Evolutionary conservation across 1,284 basidiomycete species (phyloP), one percentile per base, ranked within the genome.

Genomic region (Trichosporon ovoides): DNA sequence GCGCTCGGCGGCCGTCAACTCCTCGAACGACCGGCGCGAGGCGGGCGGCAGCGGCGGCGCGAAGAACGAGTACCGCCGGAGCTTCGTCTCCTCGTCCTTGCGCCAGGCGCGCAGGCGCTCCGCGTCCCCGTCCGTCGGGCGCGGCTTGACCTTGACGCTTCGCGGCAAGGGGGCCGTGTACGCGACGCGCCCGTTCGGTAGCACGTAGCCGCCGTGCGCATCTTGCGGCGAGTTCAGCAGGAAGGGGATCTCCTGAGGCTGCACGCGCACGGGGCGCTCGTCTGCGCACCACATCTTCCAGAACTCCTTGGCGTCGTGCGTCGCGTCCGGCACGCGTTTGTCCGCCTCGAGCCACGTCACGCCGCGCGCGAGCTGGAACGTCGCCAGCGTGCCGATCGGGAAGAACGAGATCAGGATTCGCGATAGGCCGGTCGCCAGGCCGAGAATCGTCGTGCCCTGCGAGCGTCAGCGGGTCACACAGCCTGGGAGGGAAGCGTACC

Each of bases 361-460:
- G 1, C 59, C 60, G 19, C 62, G 54, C 6, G 56, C 58, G 12
- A 69, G 56, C 6, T 61, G 64, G 37, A 73, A 65, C 1, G 67
- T 65, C 2, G 70, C 70, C 2, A 76, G 49, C 14, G 71, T 69
- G 11, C 69, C 70, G 14, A 76, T 59, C 11, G 76, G 75, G 48
- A 77, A 67, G 66, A 78, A 73, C 16, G 76, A 76, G 54, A 78
- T 70, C 43, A 77, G 63, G 35, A 76, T 62, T 1, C 75, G 72
- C 0, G 71, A 73, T 43, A 77, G 54, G 6, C 68, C 66, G 2
- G 74, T 76, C 13, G 68, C 66, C 13, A 63, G 43, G 0, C 74
- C 66, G n/a, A 77, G 61, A 11, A 74, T 28, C 6, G 79, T 76
- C 2, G 83, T 81, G 6, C 81, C 77, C 83, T 84, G 55, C 37